phyloP scores from a whole-genome alignment of 2,329 filamentous ascomycete species.

The Fonsecaea erecta region DNA sequence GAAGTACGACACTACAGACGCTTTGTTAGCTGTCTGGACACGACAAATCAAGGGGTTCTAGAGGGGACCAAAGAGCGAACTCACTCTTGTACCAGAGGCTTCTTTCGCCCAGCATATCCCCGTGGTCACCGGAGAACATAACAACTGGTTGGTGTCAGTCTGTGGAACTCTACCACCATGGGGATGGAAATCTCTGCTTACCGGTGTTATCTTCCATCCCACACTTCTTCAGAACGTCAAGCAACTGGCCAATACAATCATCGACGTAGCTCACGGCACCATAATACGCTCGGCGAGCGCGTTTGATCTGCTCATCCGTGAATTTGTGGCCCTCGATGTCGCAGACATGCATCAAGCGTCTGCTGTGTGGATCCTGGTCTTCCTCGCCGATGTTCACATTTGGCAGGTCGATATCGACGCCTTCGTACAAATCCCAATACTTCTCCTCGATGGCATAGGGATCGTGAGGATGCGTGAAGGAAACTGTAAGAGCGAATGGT shows the following conservation, averaged over 20 bases:
- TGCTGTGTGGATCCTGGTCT: constrained; percentile 83
- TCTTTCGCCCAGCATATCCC: constrained; percentile 93
- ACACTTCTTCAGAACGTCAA: constrained; percentile 77
- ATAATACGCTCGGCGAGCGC: constrained; percentile 86
- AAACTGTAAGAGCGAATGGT: constrained; percentile 88
- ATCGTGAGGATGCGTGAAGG: constrained; percentile 91
- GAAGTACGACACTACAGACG: constrained; percentile 73
- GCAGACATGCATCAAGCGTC: constrained; percentile 82
- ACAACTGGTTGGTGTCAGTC: constrained; percentile 48
- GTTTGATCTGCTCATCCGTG: constrained; percentile 82
- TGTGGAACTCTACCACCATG: not conserved
- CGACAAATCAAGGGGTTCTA: not conserved
- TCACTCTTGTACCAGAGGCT: constrained; percentile 86
- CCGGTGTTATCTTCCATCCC: constrained; percentile 77
- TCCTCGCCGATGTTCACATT: constrained; percentile 73
- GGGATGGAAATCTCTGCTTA: constrained; percentile 2
- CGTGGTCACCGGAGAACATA: constrained; percentile 91
- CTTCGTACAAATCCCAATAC: constrained; percentile 92
- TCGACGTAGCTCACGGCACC: constrained; percentile 93
- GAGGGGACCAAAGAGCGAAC: not conserved
- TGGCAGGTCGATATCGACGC: constrained; percentile 82
- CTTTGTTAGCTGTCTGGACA: not conserved
- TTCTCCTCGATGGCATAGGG: constrained; percentile 93
- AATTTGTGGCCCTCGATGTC: constrained; percentile 85
- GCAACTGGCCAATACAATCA: constrained; percentile 83